phyloP scores from a whole-genome alignment of 1,284 basidiomycete genomes.

The Trametes pubescens region DNA sequence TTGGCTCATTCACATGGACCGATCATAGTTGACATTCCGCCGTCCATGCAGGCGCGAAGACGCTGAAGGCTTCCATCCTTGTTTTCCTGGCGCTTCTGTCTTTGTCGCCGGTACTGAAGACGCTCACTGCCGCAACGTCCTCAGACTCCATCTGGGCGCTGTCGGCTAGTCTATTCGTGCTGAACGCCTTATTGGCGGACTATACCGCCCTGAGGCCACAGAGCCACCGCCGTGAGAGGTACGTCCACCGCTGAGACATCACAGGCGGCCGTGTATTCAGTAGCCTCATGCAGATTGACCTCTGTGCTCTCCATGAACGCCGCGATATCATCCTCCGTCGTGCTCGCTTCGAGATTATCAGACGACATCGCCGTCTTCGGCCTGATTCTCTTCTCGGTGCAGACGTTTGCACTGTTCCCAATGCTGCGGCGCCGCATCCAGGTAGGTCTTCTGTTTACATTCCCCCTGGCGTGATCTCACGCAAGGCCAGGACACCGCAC shows the following conservation, averaged over 20 bases:
- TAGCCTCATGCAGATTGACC: constrained; percentile 65
- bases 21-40: not conserved
- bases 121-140: constrained; percentile 93
- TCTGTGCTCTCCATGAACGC: constrained; percentile 96
- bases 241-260: constrained; percentile 6
- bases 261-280: constrained; percentile 25
- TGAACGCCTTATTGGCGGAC: constrained; percentile 74
- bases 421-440: constrained; percentile 81
- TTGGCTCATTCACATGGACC: not conserved
- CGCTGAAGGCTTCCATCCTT: constrained; percentile 79
- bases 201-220: constrained; percentile 54
- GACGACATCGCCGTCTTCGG: constrained; percentile 91
- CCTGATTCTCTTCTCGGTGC: constrained; percentile 86
- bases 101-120: constrained; percentile 90
- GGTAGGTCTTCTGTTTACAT: constrained; percentile 52
- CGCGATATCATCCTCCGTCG: constrained; percentile 92
- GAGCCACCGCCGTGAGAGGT: constrained; percentile 51
- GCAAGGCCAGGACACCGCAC: constrained; percentile 27
- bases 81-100: constrained; percentile 90
- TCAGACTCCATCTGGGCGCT: constrained; percentile 98
- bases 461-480: constrained; percentile 8
- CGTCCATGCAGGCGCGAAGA: constrained; percentile 63
- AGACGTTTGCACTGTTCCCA: constrained; percentile 88
- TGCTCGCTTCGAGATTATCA: constrained; percentile 89
- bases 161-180: constrained; percentile 68